Evolutionary conservation across 306 rosid species (phyloP), one percentile per base, ranked within the genome.

Genomic region (Vigna reflexopilosa): DNA sequence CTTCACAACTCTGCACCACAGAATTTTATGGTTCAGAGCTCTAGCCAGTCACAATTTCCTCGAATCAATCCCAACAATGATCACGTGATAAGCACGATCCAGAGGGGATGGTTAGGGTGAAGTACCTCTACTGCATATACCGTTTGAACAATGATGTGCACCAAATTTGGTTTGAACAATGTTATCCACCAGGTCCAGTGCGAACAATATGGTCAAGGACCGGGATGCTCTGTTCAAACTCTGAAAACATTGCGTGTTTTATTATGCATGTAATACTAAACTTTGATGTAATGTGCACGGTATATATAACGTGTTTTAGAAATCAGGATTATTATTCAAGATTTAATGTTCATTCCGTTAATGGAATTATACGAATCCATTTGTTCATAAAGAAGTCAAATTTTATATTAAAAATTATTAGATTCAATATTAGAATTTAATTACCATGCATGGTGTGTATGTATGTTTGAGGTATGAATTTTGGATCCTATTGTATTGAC

Each of bases 51-150:
- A 6, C 96, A 89, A 34, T 87, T 73, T 73, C 14, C 72, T 32
- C 91, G 88, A 19, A 75, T 79, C 85, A 95, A 92, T 50, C 98
- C 93, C 16, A 85, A 88, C 69, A 82, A 64, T 10, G 98, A 94
- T 72, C 93, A 88, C 36, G 90, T 85, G 45, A 89, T 76, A 5
- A 87, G 88, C 19, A 87, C 90, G 49, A 94, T 94, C 78, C 97
- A 92, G 88, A 84, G 93, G 75, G 94, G 89, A 51, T 90, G 96
- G 94, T 90, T 87, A 70, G 89, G 91, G 65, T 88, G 57, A 86
- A 75, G 66, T 49, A 57, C 36, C 58, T 70, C 57, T 51, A 2
- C 4, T 32, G 73, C 70, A 52, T 76, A 62, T 45, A 40, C 58
- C 47, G 26, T 71, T 66, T 80, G 61, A 57, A 70, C 79, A 24